A percentile compares a stretch with the other conserved stretches of the same genome.
phyloP scores from a whole-genome alignment of 352 stramenopile species.

The Aphanomyces stellatus region DNA sequence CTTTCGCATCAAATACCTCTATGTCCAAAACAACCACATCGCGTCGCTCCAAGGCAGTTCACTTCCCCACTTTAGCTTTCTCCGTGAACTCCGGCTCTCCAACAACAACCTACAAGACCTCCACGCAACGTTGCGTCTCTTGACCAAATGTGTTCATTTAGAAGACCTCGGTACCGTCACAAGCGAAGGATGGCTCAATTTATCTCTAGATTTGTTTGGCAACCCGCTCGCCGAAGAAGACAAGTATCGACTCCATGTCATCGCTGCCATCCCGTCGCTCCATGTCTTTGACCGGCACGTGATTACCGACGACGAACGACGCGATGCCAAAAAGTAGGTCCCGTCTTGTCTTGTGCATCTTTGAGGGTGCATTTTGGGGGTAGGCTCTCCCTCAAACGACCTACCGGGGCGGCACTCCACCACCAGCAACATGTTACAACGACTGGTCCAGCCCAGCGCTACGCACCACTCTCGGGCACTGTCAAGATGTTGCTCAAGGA shows the following conservation, averaged over 20 bases:
- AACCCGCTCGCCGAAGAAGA: constrained; percentile 78
- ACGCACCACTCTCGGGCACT: constrained; percentile 37
- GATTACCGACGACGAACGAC: constrained; percentile 61
- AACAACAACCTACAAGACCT: constrained; percentile 79
- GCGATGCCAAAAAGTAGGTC: constrained; percentile 26
- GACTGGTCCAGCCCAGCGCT: background rate
- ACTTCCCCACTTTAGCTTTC: constrained; percentile 56
- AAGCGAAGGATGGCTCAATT: background rate
- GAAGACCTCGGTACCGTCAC: constrained; percentile 35
- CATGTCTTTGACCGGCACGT: constrained; percentile 71
- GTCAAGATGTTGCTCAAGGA: constrained; percentile 67
- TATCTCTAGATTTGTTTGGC: constrained; percentile 47
- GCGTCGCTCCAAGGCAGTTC: constrained; percentile 6
- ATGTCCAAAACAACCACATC: constrained; percentile 82
- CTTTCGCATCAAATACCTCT: constrained; percentile 84
- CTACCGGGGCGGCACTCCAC: no score
- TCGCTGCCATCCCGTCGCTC: constrained; percentile 61
- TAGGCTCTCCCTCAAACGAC: no score
- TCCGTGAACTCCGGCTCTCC: constrained; percentile 67
- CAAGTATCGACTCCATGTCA: constrained; percentile 77
- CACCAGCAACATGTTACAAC: no score
- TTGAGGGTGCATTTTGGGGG: no score
- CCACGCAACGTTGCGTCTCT: constrained; percentile 33
- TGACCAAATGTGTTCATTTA: constrained; percentile 54
- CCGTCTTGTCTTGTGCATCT: background rate